These are phyloP conservation scores for Epichloe amarillans DNA, from an alignment of 2,329 filamentous ascomycete species.

Conservation along the genomic window DNA sequence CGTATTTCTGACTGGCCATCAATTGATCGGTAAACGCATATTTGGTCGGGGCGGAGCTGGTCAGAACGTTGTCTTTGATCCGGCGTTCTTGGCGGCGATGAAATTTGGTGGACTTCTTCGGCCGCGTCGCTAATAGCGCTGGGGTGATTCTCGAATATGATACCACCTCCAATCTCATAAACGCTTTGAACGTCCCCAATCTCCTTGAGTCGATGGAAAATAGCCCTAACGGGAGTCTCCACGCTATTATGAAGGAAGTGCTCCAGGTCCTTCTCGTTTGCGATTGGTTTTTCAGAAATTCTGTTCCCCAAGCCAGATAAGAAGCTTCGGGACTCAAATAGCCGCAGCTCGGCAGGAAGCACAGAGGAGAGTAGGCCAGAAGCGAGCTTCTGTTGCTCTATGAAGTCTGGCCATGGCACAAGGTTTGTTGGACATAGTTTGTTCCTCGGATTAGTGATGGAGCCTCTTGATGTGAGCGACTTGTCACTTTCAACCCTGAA, in stretches of 20 bases:
- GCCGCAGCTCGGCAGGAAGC: background rate
- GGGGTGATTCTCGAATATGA: constrained; percentile 4
- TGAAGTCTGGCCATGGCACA: constrained; percentile 12
- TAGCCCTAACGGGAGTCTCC: constrained; percentile 1
- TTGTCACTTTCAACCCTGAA: constrained; percentile 14
- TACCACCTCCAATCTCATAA: constrained; percentile 1
- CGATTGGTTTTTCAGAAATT: background rate
- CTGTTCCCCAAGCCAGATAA: background rate
- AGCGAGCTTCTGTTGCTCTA: constrained; percentile 2
- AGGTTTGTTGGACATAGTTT: constrained; percentile 18
- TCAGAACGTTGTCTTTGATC: constrained; percentile 7
- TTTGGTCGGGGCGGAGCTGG: constrained; percentile 20
- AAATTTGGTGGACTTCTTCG: background rate
- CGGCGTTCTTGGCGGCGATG: constrained; percentile 7
- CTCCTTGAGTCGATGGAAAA: constrained; percentile 1
- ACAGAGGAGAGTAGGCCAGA: background rate
- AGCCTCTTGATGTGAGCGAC: constrained; percentile 14
- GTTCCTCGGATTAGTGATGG: constrained; percentile 16
- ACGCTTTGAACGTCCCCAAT: background rate
- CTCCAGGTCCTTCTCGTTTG: constrained; percentile 3
- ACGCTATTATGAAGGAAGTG: constrained; percentile 1
- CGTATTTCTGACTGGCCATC: constrained; percentile 2
- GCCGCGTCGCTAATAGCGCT: background rate
- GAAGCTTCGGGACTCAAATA: background rate
- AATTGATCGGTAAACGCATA: constrained; percentile 12